Evolutionary conservation across 768 basidiomycete species (phyloP), one percentile per base, ranked within the genome.

Genomic region (Termitomyces heimii): DNA sequence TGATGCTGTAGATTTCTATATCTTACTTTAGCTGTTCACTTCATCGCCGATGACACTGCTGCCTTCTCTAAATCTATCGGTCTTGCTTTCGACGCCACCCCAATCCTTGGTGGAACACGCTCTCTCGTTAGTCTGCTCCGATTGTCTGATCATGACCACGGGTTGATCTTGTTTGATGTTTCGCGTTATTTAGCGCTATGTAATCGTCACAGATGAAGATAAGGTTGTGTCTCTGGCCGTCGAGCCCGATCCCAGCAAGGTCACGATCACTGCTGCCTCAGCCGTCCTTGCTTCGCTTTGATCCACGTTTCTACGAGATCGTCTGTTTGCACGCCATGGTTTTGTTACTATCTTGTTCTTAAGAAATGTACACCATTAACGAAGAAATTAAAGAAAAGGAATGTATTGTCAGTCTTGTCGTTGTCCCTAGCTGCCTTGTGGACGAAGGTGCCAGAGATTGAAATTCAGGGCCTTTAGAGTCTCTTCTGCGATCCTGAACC

Each of bases 41-140:
- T 88, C 70, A 78, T 86, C 51, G 79, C 85, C 10, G 88, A 89
- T 59, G 90, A 93, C 68, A 77, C 78, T 55, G 89, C 79, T 28
- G 70, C 78, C 3, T 79, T 86, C 63, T 72, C 79, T 12, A 71
- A 77, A 22, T 71, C 74, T 7, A 66, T 84, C 46, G 87, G 88
- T 1, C 75, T 87, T 14, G 60, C 82, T 37, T 85, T 86, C 58
- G 84, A 89, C 60, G 86, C 81, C 1, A 77, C 83, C 9, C 71
- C 74, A 3, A 65, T 83, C 14, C 79, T 93, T 14, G 90, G 89
- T 20, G 80, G 78, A 10, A 81, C 81, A 1, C 85, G 90, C 44
- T 80, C 85, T 50, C 86, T 85, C 78, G 85, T 82, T 62, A 32
- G 68, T 57, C 56, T 31, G 5, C 45, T 34, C 14, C 34, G 28